Conservation (phyloP, 2,329 filamentous ascomycete genomes). For the Periconia digitata region DNA sequence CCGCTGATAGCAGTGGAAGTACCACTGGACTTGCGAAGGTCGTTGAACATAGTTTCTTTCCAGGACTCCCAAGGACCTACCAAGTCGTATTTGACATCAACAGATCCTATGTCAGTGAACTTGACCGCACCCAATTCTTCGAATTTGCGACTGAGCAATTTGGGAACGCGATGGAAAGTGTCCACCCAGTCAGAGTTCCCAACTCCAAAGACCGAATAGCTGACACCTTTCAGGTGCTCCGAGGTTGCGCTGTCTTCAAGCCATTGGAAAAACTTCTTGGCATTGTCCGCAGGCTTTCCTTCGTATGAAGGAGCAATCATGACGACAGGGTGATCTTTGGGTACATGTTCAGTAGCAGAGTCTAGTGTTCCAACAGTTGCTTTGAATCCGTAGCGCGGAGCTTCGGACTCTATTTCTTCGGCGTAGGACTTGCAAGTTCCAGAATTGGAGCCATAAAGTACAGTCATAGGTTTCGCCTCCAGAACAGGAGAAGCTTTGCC, state of each 20-base stretch:
- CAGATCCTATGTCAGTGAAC: slow-evolving; percentile 55
- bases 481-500: background rate
- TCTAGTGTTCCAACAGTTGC: slow-evolving; percentile 62
- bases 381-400: slow-evolving; percentile 60
- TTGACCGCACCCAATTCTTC: slow-evolving; percentile 53
- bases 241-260: slow-evolving; percentile 55
- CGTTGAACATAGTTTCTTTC: slow-evolving; percentile 12
- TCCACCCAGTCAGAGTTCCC: slow-evolving; percentile 59
- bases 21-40: slow-evolving; percentile 5
- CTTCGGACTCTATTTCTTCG: slow-evolving; percentile 62
- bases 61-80: slow-evolving; percentile 20
- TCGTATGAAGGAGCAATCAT: slow-evolving; percentile 74
- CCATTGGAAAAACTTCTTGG: slow-evolving; percentile 68
- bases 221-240: slow-evolving; percentile 57
- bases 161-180: slow-evolving; percentile 71
- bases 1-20: slow-evolving; percentile 3
- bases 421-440: slow-evolving; percentile 74
- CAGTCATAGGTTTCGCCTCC: slow-evolving; percentile 54
- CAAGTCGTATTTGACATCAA: slow-evolving; percentile 51
- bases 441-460: slow-evolving; percentile 73
- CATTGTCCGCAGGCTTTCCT: slow-evolving; percentile 73
- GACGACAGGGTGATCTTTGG: slow-evolving; percentile 62
- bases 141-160: slow-evolving; percentile 59
- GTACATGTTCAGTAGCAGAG: slow-evolving; percentile 61
- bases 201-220: slow-evolving; percentile 71